Base-by-base conservation (phyloP, 345 rosid genomes). In the Hevea brasiliensis region DNA sequence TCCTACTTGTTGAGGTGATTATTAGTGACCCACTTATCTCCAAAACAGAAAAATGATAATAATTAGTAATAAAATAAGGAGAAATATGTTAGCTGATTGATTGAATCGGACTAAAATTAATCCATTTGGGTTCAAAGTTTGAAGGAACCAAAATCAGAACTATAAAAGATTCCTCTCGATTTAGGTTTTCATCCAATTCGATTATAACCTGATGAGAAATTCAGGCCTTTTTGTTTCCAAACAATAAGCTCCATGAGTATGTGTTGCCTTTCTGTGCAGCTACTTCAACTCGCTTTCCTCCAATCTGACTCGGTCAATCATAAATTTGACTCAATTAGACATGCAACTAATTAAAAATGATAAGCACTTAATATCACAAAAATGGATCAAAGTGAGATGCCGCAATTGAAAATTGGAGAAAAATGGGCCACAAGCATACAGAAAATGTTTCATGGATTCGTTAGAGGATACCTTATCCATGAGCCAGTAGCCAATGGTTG, bases 381-480 rank as follows among this genome's bases (percentile, higher is more conserved):
- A 71, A 20, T 58, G n/a, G 35, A 56, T 20, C 23, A 7, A 29
- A 32, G 18, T 37, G 6, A 7, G 45, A 51, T 68, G 29, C 45
- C 35, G 56, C 54, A 21, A 21, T 44, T 44, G 18, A 44, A 44
- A 65, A 21, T 41, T n/a, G 71, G 15, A 21, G 27, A 14, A 26
- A 50, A 68, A 1, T 51, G 8, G 37, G 4, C 47, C 8, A 3
- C 23, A 63, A 63, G 6, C 68, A 64, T 68, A 55, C 2, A 68
- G 17, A 20, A 53, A 76, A 35, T 40, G 32, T 60, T 50, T 51
- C 40, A 3, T 9, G 47, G 45, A 32, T 32, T 55, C 50, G 45
- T 74, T 58, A 51, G 63, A 75, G 72, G 53, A 73, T 88, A 93
- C 97, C 97, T 88, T 90, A 87, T 94, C 98, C 95, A 94, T 94